phyloP scores from a whole-genome alignment of 108 stramenopile species.

The Stephanodiscus triporus region DNA sequence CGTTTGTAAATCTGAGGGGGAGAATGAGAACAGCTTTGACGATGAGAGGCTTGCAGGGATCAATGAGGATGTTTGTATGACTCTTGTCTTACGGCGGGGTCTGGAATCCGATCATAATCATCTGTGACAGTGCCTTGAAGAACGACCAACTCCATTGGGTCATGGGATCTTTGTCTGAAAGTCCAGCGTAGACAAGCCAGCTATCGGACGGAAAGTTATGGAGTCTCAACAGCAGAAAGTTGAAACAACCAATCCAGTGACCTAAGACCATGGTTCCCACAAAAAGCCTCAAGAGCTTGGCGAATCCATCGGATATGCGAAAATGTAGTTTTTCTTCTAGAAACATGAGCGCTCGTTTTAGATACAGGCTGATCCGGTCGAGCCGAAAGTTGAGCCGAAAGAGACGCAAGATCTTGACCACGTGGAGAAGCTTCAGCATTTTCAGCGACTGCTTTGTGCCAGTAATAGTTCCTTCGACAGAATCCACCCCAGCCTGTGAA shows the following conservation, averaged over 20 bases:
- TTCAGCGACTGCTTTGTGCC: constrained; percentile 56
- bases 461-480: constrained; percentile 46
- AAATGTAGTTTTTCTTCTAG: constrained; percentile 61
- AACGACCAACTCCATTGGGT: constrained; percentile 68
- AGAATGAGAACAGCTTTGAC: background rate
- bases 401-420: constrained; percentile 66
- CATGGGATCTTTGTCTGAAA: constrained; percentile 35
- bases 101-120: constrained; percentile 79
- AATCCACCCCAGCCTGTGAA: constrained; percentile 38
- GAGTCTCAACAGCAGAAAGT: constrained; percentile 57
- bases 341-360: constrained; percentile 40
- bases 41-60: background rate
- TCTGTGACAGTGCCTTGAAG: constrained; percentile 70
- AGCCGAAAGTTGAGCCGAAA: constrained; percentile 66
- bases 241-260: constrained; percentile 75
- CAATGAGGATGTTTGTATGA: background rate
- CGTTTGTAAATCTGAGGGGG: constrained; percentile 53
- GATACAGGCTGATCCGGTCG: constrained; percentile 50
- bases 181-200: constrained; percentile 61
- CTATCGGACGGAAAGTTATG: constrained; percentile 61
- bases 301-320: constrained; percentile 62
- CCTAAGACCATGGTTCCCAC: constrained; percentile 58
- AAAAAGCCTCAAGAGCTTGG: constrained; percentile 54
- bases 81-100: constrained; percentile 57
- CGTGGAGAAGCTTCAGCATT: constrained; percentile 61